Conservation (phyloP, 176 grass and related monocot genomes). For the Paspalum vaginatum region DNA sequence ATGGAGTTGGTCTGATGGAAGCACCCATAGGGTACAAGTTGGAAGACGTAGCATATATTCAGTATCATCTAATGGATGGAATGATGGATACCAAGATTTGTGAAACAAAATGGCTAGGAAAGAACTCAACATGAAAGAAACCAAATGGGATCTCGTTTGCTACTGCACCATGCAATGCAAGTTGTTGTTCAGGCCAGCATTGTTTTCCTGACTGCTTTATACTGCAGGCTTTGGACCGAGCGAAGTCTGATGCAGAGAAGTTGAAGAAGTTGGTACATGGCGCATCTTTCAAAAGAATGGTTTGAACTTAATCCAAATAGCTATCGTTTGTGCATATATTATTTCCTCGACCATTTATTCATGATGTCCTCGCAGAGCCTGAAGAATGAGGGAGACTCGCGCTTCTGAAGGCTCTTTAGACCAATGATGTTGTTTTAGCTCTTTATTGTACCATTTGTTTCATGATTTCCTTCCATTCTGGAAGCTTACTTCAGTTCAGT, state of each 20-base stretch:
- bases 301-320: conserved; percentile 43
- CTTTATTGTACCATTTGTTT: not conserved
- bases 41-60: not conserved
- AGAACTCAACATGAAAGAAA: not conserved
- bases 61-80: not conserved
- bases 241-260: conserved; percentile 93
- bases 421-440: not conserved
- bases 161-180: not conserved
- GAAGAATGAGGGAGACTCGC: conserved; percentile 49
- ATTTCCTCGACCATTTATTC: conserved; percentile 14
- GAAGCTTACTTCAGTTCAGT: conserved; percentile 7
- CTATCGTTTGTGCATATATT: not conserved
- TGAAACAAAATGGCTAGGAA: not conserved
- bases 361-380: conserved; percentile 42
- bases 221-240: conserved; percentile 78
- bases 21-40: not conserved
- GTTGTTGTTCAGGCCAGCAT: not conserved
- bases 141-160: not conserved
- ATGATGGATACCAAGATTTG: not conserved
- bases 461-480: not conserved
- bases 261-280: conserved; percentile 74
- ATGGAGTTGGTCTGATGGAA: not conserved
- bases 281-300: conserved; percentile 73
- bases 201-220: conserved; percentile 9
- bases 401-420: conserved; percentile 20